Conservation (phyloP, 164 flowering plant genomes). For the Hamamelis virginiana region DNA sequence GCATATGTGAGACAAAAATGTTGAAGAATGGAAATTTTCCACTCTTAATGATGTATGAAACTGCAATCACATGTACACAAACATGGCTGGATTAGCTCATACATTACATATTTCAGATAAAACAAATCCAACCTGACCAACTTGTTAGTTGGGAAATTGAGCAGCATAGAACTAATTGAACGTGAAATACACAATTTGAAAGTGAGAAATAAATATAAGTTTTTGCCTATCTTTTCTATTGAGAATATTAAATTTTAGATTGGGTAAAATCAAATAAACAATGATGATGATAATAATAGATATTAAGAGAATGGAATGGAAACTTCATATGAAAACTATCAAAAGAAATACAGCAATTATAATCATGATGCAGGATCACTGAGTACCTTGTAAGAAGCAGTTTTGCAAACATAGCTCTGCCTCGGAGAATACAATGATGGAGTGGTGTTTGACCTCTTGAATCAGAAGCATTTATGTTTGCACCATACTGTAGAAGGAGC, state of each 20-base stretch:
- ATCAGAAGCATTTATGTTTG: conserved; percentile 68
- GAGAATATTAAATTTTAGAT: neutral
- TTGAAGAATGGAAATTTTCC: no score
- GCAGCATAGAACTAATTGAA: no score
- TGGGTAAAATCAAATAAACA: neutral
- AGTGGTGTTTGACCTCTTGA: conserved; percentile 80
- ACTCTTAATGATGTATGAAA: no score
- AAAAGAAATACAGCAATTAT: neutral
- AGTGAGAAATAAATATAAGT: neutral
- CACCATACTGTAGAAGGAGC: conserved; percentile 93
- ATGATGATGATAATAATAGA: no score
- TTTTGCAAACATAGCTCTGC: conserved; percentile 52
- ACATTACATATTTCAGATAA: no score
- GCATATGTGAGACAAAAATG: no score
- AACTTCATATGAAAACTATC: neutral
- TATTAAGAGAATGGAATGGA: neutral
- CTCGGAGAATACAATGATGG: conserved; percentile 66
- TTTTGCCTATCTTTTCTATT: neutral
- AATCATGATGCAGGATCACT: neutral
- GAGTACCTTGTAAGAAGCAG: conserved; percentile 72
- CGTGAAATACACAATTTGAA: no score
- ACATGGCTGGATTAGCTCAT: no score
- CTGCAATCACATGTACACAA: no score
- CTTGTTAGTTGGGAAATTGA: no score
- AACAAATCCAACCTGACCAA: no score